phyloP scores from a whole-genome alignment of 148 eudicot species.

The Vaccinium vitisidaea region DNA sequence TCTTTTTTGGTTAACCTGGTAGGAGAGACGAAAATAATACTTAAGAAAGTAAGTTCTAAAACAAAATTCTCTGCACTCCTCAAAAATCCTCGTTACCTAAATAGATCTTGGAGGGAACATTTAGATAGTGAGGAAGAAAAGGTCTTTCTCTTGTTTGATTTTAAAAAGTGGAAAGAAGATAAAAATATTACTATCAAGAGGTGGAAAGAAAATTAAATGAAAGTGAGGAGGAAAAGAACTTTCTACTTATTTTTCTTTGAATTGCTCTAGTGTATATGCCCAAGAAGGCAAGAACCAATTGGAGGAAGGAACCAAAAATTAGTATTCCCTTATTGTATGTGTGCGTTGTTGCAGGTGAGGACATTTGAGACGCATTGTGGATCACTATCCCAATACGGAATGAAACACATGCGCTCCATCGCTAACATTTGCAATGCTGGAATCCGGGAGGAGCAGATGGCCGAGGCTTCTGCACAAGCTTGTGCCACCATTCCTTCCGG shows the following conservation, averaged over 20 bases:
- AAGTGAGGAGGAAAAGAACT: not conserved
- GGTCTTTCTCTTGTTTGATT: not conserved
- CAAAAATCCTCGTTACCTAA: not conserved
- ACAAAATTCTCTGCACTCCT: not conserved
- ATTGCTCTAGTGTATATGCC: not conserved
- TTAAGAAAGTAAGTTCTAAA: not conserved
- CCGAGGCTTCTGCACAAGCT: conserved; percentile 83
- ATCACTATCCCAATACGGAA: conserved; percentile 85
- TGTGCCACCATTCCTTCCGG: conserved; percentile 65
- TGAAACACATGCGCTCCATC: conserved; percentile 95
- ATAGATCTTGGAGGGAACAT: not conserved
- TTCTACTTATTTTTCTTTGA: not conserved
- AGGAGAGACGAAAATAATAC: not conserved
- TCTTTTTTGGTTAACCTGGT: not conserved
- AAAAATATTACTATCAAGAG: not conserved
- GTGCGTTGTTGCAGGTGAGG: conserved; percentile 33
- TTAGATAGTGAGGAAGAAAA: not conserved
- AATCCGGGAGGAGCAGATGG: conserved; percentile 63
- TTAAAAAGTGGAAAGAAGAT: not conserved
- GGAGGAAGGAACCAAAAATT: not conserved
- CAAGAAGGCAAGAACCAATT: not conserved
- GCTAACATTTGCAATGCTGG: conserved; percentile 96
- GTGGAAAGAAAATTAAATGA: not conserved
- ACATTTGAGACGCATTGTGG: conserved; percentile 88
- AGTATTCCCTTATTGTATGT: not conserved